Evolutionary conservation across 2,329 filamentous ascomycete species (phyloP).

Genomic region (Macrophomina pseudophaseolina): DNA sequence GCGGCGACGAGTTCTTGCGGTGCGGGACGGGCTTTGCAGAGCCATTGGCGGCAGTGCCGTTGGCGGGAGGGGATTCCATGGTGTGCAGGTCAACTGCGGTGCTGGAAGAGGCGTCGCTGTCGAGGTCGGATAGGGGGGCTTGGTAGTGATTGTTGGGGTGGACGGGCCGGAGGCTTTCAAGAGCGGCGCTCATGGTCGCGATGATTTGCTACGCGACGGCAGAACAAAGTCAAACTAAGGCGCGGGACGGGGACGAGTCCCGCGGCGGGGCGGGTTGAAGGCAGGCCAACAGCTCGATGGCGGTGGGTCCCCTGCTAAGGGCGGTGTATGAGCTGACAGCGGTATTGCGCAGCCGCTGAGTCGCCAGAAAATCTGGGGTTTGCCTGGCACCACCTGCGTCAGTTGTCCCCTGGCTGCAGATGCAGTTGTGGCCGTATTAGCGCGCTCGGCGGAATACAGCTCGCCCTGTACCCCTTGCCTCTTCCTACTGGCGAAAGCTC

Average conservation of each 20-base stretch:
- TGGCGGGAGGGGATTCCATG: conserved; percentile 17
- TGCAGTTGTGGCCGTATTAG: too few species aligned
- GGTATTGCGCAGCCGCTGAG: conserved; percentile 1
- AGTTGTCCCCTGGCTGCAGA: too few species aligned
- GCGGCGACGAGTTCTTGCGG: conserved; percentile 55
- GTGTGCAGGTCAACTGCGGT: background rate
- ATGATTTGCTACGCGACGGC: background rate
- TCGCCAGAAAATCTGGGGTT: conserved; percentile 27
- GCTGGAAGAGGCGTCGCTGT: conserved; percentile 23
- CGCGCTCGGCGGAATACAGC: too few species aligned
- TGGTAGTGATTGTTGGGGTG: conserved; percentile 7
- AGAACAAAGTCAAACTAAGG: background rate
- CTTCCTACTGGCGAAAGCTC: too few species aligned
- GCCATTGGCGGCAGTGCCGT: conserved; percentile 17
- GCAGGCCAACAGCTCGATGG: conserved; percentile 4
- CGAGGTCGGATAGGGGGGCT: background rate
- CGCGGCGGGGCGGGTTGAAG: too few species aligned
- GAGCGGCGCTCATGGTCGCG: conserved; percentile 21
- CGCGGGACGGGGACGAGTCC: background rate
- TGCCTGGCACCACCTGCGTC: background rate
- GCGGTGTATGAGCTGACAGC: conserved; percentile 20
- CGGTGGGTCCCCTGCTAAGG: conserved; percentile 9
- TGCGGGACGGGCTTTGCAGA: conserved; percentile 1
- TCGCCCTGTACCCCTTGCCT: too few species aligned
- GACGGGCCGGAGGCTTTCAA: conserved; percentile 12